Percentiles rank a stretch among this genome's conserved stretches.
Conservation (phyloP, 129 eudicot genomes). For the Flaveria brownii region DNA sequence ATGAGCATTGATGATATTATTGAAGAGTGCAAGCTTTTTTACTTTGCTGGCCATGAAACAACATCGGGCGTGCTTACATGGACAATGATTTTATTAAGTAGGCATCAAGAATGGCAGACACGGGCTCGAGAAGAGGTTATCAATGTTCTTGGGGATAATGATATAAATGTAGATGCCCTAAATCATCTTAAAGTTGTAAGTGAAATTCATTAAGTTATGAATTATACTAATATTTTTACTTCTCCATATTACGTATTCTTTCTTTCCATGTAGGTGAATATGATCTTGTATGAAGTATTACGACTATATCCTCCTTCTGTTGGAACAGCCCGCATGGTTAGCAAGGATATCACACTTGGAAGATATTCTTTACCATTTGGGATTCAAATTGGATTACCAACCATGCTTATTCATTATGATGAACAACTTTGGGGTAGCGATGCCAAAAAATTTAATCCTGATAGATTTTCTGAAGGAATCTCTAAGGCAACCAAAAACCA, state of each 20-base stretch:
- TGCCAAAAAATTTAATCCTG: neutral
- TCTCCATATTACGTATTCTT: neutral
- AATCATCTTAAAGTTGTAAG: neutral
- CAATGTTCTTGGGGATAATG: neutral
- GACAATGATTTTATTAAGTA: neutral
- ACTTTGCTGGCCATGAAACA: neutral
- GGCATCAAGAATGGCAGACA: neutral
- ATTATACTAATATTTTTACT: neutral
- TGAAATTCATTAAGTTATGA: neutral
- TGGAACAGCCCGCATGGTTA: neutral
- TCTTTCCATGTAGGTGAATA: neutral
- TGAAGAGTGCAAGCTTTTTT: slow-evolving; percentile 3
- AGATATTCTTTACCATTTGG: neutral
- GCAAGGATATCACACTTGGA: neutral
- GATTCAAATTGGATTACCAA: neutral
- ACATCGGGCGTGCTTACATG: neutral
- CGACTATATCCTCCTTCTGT: neutral
- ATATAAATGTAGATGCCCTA: neutral
- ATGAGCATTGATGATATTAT: neutral
- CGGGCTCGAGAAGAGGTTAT: neutral
- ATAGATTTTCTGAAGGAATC: neutral
- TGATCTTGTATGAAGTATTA: neutral
- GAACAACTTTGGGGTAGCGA: slow-evolving; percentile 5
- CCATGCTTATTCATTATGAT: neutral
- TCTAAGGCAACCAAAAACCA: neutral